Conservation (phyloP, 345 rosid species). For the Stellera chamaejasme region DNA sequence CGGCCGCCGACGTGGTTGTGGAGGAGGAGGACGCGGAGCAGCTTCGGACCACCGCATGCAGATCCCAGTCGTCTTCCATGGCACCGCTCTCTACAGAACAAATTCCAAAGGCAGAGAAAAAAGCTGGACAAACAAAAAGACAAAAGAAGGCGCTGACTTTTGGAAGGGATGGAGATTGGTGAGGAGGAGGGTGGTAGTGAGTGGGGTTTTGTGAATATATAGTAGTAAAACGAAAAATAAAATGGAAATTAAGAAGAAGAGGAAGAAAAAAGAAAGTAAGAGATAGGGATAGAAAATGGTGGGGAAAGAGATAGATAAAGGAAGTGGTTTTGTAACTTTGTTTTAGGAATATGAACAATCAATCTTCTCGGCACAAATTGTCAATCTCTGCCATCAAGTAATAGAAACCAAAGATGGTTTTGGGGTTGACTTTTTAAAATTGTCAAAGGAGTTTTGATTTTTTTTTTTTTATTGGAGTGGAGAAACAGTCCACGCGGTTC, state of each 20-base stretch:
- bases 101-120: constrained; percentile 10
- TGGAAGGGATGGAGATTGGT: constrained; percentile 14
- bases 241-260: constrained; percentile 9
- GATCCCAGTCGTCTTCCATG: constrained; percentile 96
- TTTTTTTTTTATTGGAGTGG: background rate
- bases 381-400: constrained; percentile 13
- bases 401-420: constrained; percentile 30
- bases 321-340: constrained; percentile 7
- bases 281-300: constrained; percentile 10
- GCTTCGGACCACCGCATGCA: constrained; percentile 87
- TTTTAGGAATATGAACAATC: constrained; percentile 27
- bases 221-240: constrained; percentile 1
- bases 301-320: constrained; percentile 17
- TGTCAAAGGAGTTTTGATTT: constrained; percentile 41
- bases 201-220: constrained; percentile 18
- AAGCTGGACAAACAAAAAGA: constrained; percentile 26
- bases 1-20: constrained; percentile 10
- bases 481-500: background rate
- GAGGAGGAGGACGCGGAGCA: constrained; percentile 31
- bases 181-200: constrained; percentile 22
- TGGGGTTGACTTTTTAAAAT: constrained; percentile 34
- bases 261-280: constrained; percentile 1
- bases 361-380: constrained; percentile 39
- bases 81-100: background rate
- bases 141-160: constrained; percentile 90